Base-by-base conservation (phyloP, 768 basidiomycete genomes). In the Strobilomyces dryophilus region DNA sequence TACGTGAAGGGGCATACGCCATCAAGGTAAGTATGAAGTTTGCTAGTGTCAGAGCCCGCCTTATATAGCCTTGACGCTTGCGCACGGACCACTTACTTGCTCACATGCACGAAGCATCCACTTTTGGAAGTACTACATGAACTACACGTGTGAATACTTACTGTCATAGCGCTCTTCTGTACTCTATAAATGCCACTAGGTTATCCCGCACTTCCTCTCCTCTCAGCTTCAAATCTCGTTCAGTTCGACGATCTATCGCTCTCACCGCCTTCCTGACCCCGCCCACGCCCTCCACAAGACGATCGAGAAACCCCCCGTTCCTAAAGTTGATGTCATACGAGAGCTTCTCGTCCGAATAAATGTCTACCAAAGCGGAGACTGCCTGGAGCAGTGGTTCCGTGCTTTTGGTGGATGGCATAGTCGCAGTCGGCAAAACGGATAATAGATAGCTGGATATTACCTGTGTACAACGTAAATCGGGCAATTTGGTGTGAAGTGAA, bases 301-400 rank as follows among this genome's bases (percentile, higher is more conserved):
- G 73, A 17, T 75, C 76, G 0, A 87, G 70, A 63, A 79, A 89
- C 14, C 71, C 66, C 0, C 81, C 81, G 51, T 84, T 72, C 40
- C 82, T 78, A 74, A 93, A 94, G 66, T 91, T 91, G 52, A 82
- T 64, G 65, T 98, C 94, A 64, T 89, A 93, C 0, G 85, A 78
- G 49, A 82, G 68, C 8, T 70, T 77, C 70, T 98, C 94, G 71
- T 98, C 94, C 4, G 93, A 91, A 67, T 89, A 98, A 47, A 95
- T 91, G 66, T 97, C 94, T 53, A 97, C 89, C 42, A 97, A 74
- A 24, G 89, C 89, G 14, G 93, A 92, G 9, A 80, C 75, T 1
- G 83, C 82, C 61, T 94, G 90, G 24, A 97, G 77, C 48, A 88
- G 74, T 0, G 87, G 79, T 65, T 94, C 91, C 0, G 81, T 79